phyloP scores from a whole-genome alignment of 2,329 filamentous ascomycete genomes.

The Aspergillus chevalieri region DNA sequence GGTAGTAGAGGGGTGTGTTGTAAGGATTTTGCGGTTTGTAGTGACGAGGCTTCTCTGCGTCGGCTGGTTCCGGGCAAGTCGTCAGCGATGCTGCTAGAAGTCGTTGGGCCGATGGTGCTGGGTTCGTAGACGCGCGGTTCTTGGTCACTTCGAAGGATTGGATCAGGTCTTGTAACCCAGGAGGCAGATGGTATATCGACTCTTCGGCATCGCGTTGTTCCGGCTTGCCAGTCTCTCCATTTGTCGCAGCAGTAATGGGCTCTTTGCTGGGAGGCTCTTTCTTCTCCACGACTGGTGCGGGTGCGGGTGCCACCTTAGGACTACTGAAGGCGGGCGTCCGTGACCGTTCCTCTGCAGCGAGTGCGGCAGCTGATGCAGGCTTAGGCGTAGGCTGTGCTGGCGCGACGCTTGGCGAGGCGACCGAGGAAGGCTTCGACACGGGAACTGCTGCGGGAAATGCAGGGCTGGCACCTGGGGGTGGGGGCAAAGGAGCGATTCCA shows the following conservation, averaged over 20 bases:
- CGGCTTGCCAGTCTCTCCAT: conserved; percentile 46
- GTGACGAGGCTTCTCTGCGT: conserved; percentile 74
- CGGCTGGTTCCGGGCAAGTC: conserved; percentile 66
- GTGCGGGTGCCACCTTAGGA: conserved; percentile 39
- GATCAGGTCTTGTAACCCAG: conserved; percentile 80
- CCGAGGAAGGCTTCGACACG: conserved; percentile 50
- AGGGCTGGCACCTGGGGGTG: conserved; percentile 64
- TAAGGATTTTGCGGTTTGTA: conserved; percentile 80
- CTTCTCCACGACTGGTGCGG: conserved; percentile 44
- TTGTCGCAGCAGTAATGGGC: conserved; percentile 29
- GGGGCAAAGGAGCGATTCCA: conserved; percentile 87
- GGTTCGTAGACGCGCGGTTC: conserved; percentile 55
- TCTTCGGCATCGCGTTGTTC: conserved; percentile 57
- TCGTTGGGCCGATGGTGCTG: conserved; percentile 62
- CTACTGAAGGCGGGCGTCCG: conserved; percentile 48
- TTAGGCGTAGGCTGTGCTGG: conserved; percentile 45
- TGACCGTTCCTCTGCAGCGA: conserved; percentile 41
- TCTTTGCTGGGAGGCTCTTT: conserved; percentile 40
- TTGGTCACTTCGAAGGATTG: conserved; percentile 85
- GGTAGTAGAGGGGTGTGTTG: conserved; percentile 75
- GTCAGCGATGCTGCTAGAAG: conserved; percentile 71
- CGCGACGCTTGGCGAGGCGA: conserved; percentile 49
- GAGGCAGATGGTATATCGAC: conserved; percentile 86
- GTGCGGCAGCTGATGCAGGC: conserved; percentile 29
- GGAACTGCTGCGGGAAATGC: conserved; percentile 47